Evolutionary conservation across 2,329 filamentous ascomycete genomes (phyloP).

Genomic region (Phaeosphaeriaceae sp.): DNA sequence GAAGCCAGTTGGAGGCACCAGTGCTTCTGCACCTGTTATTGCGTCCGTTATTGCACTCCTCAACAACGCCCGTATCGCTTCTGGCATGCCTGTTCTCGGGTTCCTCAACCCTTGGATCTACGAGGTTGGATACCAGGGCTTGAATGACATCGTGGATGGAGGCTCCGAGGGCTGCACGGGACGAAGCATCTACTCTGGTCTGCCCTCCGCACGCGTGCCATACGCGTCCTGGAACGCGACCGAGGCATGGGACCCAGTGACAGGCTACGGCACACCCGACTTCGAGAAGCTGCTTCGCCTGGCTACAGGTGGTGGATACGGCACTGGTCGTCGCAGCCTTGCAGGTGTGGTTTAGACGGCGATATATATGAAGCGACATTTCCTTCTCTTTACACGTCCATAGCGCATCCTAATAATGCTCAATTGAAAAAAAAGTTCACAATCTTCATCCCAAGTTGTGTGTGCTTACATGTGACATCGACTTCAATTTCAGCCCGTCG

Average conservation of each 20-base stretch:
- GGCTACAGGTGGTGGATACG: slow-evolving; percentile 22
- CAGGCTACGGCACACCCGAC: slow-evolving; percentile 51
- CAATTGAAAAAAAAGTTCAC: neutral
- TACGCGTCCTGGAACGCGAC: slow-evolving; percentile 61
- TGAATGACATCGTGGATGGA: slow-evolving; percentile 59
- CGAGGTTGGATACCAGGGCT: slow-evolving; percentile 49
- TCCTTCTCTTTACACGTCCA: neutral
- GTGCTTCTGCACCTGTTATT: slow-evolving; percentile 49
- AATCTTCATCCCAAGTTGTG: too few species aligned
- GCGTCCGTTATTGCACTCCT: slow-evolving; percentile 47
- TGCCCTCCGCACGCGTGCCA: slow-evolving; percentile 49
- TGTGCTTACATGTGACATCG: neutral
- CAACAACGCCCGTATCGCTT: slow-evolving; percentile 47
- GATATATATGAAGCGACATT: neutral
- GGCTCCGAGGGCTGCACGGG: slow-evolving; percentile 56
- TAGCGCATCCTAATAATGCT: neutral
- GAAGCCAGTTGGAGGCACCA: slow-evolving; percentile 46
- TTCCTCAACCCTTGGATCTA: slow-evolving; percentile 54
- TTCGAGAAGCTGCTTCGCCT: slow-evolving; percentile 44
- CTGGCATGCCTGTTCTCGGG: slow-evolving; percentile 44
- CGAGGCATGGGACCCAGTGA: slow-evolving; percentile 59
- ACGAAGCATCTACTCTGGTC: slow-evolving; percentile 45
- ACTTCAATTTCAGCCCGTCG: neutral
- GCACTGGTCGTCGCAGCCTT: slow-evolving; percentile 19
- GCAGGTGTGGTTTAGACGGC: neutral